Percentiles rank a stretch among this genome's conserved stretches.
These are phyloP conservation scores for Scutellaria baicalensis DNA, from an alignment of 257 asterid species.

Conservation along the genomic window DNA sequence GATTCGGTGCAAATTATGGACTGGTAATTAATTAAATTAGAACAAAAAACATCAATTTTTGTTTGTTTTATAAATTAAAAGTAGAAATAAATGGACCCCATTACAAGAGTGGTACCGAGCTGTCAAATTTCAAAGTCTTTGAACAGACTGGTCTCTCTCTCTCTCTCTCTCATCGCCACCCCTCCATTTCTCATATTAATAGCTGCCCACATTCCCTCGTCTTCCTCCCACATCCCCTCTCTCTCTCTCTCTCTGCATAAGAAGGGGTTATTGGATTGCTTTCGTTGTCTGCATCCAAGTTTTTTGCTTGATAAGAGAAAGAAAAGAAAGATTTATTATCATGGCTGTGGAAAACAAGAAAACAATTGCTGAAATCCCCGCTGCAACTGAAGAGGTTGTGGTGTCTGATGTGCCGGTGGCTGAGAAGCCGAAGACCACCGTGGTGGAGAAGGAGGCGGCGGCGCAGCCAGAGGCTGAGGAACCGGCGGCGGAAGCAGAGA, in stretches of 20 bases:
- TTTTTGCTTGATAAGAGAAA: background rate
- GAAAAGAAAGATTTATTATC: background rate
- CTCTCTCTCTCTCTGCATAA: background rate
- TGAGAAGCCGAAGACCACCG: conserved; percentile 26
- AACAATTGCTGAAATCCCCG: conserved; percentile 17
- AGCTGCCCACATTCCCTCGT: conserved; percentile 12
- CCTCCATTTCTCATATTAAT: conserved; percentile 14
- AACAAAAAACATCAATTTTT: background rate
- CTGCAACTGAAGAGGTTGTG: conserved; percentile 22
- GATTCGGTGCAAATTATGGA: background rate
- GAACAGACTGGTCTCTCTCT: conserved; percentile 41
- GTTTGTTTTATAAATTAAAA: background rate
- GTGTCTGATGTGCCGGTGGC: conserved; percentile 28
- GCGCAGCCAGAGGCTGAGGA: conserved; percentile 28
- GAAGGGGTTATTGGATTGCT: background rate
- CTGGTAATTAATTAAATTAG: background rate
- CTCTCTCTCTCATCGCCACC: background rate
- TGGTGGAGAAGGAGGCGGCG: conserved; percentile 23
- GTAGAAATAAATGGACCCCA: conserved; percentile 28
- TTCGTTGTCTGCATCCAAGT: background rate
- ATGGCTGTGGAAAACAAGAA: conserved; percentile 56
- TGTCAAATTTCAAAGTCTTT: conserved; percentile 27
- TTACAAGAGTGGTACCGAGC: conserved; percentile 31
- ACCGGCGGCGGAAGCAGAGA: conserved; percentile 18
- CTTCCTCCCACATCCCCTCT: background rate